Conservation (phyloP, 768 basidiomycete species). For the Boletus insuetus region DNA sequence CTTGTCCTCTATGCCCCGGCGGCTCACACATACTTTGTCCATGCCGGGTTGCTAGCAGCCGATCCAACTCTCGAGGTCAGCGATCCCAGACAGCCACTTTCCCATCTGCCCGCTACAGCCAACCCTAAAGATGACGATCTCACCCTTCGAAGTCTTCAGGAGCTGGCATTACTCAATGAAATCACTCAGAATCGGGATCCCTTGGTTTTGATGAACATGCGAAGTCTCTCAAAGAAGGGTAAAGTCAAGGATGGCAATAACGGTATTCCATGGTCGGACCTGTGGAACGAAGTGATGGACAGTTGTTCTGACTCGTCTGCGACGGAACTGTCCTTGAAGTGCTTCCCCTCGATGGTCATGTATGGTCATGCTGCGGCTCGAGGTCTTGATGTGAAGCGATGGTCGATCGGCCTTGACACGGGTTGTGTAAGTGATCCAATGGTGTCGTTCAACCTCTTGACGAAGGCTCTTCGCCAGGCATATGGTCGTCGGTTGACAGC, state of each 20-base stretch:
- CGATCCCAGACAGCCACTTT: constrained; percentile 66
- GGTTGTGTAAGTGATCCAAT: constrained; percentile 63
- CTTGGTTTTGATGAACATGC: constrained; percentile 55
- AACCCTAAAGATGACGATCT: constrained; percentile 17
- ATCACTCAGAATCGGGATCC: constrained; percentile 77
- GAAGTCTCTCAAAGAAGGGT: constrained; percentile 38
- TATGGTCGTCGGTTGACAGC: constrained; percentile 66
- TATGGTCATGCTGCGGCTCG: constrained; percentile 85
- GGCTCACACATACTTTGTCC: constrained; percentile 74
- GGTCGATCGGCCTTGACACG: constrained; percentile 82
- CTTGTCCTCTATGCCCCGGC: constrained; percentile 71
- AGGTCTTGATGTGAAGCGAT: constrained; percentile 78
- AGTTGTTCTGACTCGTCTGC: constrained; percentile 50
- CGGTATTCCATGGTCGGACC: constrained; percentile 72
- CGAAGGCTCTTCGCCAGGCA: constrained; percentile 32
- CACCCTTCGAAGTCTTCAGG: constrained; percentile 57
- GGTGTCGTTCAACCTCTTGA: background rate
- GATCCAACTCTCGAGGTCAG: constrained; percentile 55
- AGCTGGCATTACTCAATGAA: constrained; percentile 59
- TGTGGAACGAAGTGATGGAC: constrained; percentile 69
- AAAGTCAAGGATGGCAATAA: constrained; percentile 30
- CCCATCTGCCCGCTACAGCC: constrained; percentile 49
- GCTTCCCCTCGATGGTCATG: constrained; percentile 72
- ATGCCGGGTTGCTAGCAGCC: constrained; percentile 77
- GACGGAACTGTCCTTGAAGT: constrained; percentile 38